Percentiles rank a stretch among this genome's conserved stretches.
Evolutionary conservation across 371 early-diverging fungal genomes (phyloP).

Genomic region (Apophysomyces ossiformis): DNA sequence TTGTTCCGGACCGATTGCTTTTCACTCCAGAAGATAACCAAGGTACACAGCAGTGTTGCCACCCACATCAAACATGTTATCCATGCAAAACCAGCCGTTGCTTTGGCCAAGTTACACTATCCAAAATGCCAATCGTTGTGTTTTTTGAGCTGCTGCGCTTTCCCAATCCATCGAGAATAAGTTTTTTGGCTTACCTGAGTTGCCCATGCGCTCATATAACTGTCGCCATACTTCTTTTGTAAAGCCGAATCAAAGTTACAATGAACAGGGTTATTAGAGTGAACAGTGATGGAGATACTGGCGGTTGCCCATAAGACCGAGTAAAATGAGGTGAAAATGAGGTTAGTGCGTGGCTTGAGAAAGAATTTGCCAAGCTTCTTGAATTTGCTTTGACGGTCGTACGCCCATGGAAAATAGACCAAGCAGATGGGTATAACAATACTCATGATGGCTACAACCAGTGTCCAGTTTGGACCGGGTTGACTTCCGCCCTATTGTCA

Average conservation of each 20-base stretch:
- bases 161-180: not conserved
- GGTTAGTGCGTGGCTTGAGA: constrained; percentile 39
- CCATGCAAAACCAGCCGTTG: constrained; percentile 50
- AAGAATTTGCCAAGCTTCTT: constrained; percentile 40
- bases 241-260: constrained; percentile 30
- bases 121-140: not conserved
- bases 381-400: constrained; percentile 36
- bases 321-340: constrained; percentile 46
- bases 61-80: constrained; percentile 51
- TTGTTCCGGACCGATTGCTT: constrained; percentile 46
- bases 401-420: constrained; percentile 39
- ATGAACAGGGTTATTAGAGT: constrained; percentile 30
- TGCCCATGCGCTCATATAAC: constrained; percentile 36
- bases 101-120: constrained; percentile 49
- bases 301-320: constrained; percentile 41
- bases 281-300: constrained; percentile 46
- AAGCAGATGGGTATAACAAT: constrained; percentile 32
- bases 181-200: constrained; percentile 37
- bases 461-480: constrained; percentile 43
- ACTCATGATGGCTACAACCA: constrained; percentile 31
- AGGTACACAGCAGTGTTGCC: constrained; percentile 30
- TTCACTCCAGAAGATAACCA: constrained; percentile 45
- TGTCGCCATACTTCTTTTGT: constrained; percentile 18
- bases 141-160: not conserved
- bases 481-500: constrained; percentile 37